Conservation (phyloP, 2,329 filamentous ascomycete genomes). For the Sporothrix schenckii region DNA sequence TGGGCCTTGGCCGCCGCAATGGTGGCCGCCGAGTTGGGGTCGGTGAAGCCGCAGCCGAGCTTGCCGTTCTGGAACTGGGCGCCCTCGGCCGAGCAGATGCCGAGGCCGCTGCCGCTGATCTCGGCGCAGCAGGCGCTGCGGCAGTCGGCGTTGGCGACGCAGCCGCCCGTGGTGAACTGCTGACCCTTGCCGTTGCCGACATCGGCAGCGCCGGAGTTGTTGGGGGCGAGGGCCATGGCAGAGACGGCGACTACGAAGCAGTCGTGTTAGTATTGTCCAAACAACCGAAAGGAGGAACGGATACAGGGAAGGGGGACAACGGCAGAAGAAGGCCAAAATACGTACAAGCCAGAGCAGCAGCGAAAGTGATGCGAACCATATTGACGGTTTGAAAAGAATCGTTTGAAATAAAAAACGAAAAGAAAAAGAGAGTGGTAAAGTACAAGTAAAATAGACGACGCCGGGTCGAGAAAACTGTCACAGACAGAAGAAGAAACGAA, state of each 20-base stretch:
- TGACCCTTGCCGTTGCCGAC: slow-evolving; percentile 40
- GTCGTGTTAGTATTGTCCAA: background rate
- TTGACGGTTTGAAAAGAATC: slow-evolving; percentile 34
- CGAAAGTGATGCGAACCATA: slow-evolving; percentile 42
- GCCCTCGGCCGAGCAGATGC: slow-evolving; percentile 43
- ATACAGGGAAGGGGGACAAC: background rate
- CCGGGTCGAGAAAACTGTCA: slow-evolving; percentile 33
- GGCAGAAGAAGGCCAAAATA: background rate
- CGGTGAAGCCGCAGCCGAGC: slow-evolving; percentile 43
- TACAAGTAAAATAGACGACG: slow-evolving; percentile 31
- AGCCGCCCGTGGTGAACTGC: slow-evolving; percentile 46
- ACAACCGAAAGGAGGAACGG: background rate
- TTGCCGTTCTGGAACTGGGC: slow-evolving; percentile 44
- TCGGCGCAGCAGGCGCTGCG: slow-evolving; percentile 39
- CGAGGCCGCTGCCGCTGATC: slow-evolving; percentile 38
- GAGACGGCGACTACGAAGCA: slow-evolving; percentile 38
- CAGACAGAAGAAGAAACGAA: slow-evolving; percentile 29
- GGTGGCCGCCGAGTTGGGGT: slow-evolving; percentile 39
- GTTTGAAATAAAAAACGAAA: slow-evolving; percentile 1
- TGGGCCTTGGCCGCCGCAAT: slow-evolving; percentile 43
- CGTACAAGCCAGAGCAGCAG: slow-evolving; percentile 40
- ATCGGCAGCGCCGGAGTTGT: slow-evolving; percentile 41
- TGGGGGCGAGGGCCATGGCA: slow-evolving; percentile 39
- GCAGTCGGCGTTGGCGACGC: slow-evolving; percentile 42
- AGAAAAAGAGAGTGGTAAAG: background rate